A percentile compares a stretch with the other conserved stretches of the same genome.
phyloP scores from a whole-genome alignment of 2,329 filamentous ascomycete species.

The Phialophora tarda region DNA sequence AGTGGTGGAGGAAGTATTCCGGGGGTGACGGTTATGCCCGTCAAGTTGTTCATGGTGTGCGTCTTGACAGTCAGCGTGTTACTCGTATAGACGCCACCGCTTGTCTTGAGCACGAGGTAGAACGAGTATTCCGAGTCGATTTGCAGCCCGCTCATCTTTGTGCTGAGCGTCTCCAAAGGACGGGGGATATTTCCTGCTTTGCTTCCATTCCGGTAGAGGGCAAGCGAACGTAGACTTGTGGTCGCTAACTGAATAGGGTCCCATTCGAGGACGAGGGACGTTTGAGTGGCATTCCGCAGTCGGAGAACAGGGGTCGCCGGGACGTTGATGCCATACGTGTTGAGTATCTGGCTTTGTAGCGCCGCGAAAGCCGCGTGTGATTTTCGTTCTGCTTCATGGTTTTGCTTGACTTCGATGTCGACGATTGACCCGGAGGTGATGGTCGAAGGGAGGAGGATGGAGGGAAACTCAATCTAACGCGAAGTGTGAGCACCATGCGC shows the following conservation, averaged over 20 bases:
- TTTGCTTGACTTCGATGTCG: slow-evolving; percentile 93
- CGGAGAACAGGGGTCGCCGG: slow-evolving; percentile 79
- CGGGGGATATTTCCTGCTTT: slow-evolving; percentile 95
- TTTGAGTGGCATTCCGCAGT: slow-evolving; percentile 96
- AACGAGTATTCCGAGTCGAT: slow-evolving; percentile 96
- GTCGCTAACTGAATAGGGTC: slow-evolving; percentile 92
- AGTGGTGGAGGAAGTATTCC: slow-evolving; percentile 78
- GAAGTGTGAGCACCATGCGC: slow-evolving; percentile 8
- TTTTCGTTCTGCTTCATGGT: slow-evolving; percentile 75
- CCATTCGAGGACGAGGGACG: slow-evolving; percentile 98
- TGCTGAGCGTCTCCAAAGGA: slow-evolving; percentile 84
- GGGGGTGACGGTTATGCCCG: slow-evolving; percentile 91
- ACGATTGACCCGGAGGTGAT: slow-evolving; percentile 97
- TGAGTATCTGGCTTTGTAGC: slow-evolving; percentile 88
- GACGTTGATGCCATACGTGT: slow-evolving; percentile 80
- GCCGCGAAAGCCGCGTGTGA: slow-evolving; percentile 76
- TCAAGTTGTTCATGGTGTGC: slow-evolving; percentile 98
- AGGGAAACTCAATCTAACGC: slow-evolving; percentile 92
- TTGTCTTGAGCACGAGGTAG: slow-evolving; percentile 88
- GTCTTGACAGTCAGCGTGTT: slow-evolving; percentile 86
- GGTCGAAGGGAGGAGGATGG: slow-evolving; percentile 91
- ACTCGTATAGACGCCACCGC: slow-evolving; percentile 82
- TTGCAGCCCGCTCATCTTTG: slow-evolving; percentile 95
- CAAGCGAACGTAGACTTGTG: slow-evolving; percentile 85
- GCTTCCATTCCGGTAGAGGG: slow-evolving; percentile 91